Evolutionary conservation across 208 protist genomes (phyloP).

Genomic region (Trypanosoma brucei): DNA sequence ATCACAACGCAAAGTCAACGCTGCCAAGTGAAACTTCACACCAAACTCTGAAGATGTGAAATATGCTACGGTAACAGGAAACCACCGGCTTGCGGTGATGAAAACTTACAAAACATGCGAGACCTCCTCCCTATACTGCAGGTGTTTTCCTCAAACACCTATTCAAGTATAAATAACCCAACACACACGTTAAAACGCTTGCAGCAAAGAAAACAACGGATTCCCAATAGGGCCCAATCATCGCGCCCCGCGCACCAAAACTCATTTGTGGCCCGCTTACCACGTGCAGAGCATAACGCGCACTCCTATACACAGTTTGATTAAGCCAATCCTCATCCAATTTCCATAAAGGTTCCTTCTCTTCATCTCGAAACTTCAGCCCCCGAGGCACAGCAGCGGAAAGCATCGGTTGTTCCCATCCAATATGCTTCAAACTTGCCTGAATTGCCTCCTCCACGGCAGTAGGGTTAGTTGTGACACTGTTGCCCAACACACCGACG

Average conservation of each 20-base stretch:
- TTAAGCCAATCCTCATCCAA: conserved; percentile 6
- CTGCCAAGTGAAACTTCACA: too few relatives aligned
- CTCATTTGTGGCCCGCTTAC: conserved; percentile 5
- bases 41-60: too few relatives aligned
- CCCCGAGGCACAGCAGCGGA: conserved; percentile 10
- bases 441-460: conserved; percentile 13
- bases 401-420: conserved; percentile 7
- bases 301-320: background rate
- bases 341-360: conserved; percentile 5
- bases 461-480: background rate
- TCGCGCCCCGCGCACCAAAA: conserved; percentile 13
- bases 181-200: background rate
- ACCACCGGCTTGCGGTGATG: too few relatives aligned
- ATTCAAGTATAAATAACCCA: background rate
- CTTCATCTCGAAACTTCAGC: conserved; percentile 5
- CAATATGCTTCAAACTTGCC: conserved; percentile 3
- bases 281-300: conserved; percentile 14
- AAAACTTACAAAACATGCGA: too few relatives aligned
- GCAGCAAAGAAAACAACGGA: conserved; percentile 6
- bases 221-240: conserved; percentile 3
- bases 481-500: conserved; percentile 4
- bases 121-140: too few relatives aligned
- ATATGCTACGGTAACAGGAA: too few relatives aligned
- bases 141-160: background rate
- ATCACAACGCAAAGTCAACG: too few relatives aligned